Evolutionary conservation across 768 basidiomycete species (phyloP).

Genomic region (Royoungia palumana): DNA sequence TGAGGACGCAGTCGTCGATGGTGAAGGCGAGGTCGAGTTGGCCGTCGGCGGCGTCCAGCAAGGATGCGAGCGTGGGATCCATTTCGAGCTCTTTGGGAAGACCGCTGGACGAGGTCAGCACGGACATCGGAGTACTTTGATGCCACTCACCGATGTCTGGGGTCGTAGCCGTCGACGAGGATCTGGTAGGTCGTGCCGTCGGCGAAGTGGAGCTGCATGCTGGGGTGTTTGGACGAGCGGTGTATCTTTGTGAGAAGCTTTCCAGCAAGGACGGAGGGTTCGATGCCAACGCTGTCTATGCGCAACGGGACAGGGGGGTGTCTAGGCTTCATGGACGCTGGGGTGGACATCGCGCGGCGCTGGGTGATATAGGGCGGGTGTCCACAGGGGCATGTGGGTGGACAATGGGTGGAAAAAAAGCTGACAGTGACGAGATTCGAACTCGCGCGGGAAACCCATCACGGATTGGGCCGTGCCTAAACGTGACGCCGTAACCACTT

Average conservation of each 20-base stretch:
- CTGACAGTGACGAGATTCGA: slow-evolving; percentile 60
- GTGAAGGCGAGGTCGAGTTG: slow-evolving; percentile 36
- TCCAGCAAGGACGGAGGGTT: slow-evolving; percentile 42
- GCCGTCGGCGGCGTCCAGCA: slow-evolving; percentile 40
- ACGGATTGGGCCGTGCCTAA: slow-evolving; percentile 46
- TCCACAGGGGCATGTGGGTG: slow-evolving; percentile 1
- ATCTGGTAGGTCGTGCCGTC: slow-evolving; percentile 46
- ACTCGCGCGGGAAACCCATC: slow-evolving; percentile 59
- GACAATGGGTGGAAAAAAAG: slow-evolving; percentile 15
- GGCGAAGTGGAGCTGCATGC: slow-evolving; percentile 45
- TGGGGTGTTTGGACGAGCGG: slow-evolving; percentile 44
- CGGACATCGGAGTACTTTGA: neutral
- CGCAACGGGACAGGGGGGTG: slow-evolving; percentile 37
- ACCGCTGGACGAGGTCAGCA: slow-evolving; percentile 30
- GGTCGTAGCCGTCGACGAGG: slow-evolving; percentile 63
- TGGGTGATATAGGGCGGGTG: slow-evolving; percentile 4
- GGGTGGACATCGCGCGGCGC: slow-evolving; percentile 14
- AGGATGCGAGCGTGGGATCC: slow-evolving; percentile 38
- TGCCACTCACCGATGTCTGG: slow-evolving; percentile 38
- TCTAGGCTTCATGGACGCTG: slow-evolving; percentile 26
- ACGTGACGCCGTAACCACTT: slow-evolving; percentile 62
- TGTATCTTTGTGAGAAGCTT: slow-evolving; percentile 40
- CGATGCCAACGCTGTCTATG: slow-evolving; percentile 30
- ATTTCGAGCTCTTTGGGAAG: slow-evolving; percentile 60
- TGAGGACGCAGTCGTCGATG: slow-evolving; percentile 50